Evolutionary conservation across 371 early-diverging fungal species (phyloP).

Genomic region (Mucor lusitanicus): DNA sequence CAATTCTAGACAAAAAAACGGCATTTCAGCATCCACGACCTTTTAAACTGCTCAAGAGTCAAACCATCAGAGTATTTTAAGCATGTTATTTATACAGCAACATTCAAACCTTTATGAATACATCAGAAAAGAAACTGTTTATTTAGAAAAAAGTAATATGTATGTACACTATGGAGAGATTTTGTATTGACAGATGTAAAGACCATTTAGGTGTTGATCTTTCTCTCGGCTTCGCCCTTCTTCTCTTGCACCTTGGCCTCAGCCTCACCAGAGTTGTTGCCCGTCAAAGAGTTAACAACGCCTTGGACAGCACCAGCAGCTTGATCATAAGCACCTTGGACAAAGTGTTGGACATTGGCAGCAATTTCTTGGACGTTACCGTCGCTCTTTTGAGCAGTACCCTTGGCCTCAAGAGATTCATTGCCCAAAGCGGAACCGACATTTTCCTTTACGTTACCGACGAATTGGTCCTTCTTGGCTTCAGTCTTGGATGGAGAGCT

Average conservation of each 20-base stretch:
- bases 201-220: constrained; percentile 13
- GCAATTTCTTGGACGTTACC: constrained; percentile 42
- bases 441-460: constrained; percentile 48
- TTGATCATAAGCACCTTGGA: constrained; percentile 28
- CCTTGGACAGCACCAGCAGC: constrained; percentile 33
- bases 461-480: constrained; percentile 37
- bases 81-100: too few relatives aligned
- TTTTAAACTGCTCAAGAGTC: too few relatives aligned
- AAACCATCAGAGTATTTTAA: too few relatives aligned
- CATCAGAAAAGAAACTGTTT: too few relatives aligned
- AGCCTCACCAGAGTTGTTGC: constrained; percentile 21
- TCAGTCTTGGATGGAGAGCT: constrained; percentile 23
- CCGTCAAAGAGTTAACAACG: constrained; percentile 28
- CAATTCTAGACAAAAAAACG: too few relatives aligned
- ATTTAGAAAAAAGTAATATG: too few relatives aligned
- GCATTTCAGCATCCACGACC: too few relatives aligned
- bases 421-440: constrained; percentile 44
- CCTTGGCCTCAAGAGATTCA: constrained; percentile 38
- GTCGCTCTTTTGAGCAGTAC: constrained; percentile 32
- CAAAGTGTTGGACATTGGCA: constrained; percentile 28
- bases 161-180: too few relatives aligned
- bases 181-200: too few relatives aligned
- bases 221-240: constrained; percentile 30
- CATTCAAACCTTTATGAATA: too few relatives aligned
- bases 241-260: constrained; percentile 18